Conservation (phyloP, 108 stramenopile species). For the Skeletonema tropicum region DNA sequence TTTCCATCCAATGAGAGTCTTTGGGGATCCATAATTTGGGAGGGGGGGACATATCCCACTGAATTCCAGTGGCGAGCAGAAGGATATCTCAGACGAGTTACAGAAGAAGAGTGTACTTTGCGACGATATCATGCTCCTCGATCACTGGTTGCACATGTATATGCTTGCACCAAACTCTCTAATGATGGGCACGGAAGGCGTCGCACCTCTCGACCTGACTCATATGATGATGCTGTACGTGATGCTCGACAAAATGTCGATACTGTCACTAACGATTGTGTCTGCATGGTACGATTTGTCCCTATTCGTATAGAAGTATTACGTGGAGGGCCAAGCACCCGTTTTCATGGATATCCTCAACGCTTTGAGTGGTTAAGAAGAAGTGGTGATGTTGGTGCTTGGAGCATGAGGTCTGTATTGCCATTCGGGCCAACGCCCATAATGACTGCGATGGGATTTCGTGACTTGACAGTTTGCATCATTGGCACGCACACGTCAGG, state of each 20-base stretch:
- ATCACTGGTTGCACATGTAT: slow-evolving; percentile 15
- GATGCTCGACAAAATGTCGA: not conserved
- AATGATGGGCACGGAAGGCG: not conserved
- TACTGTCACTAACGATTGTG: not conserved
- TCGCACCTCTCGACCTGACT: not conserved
- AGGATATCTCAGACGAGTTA: slow-evolving; percentile 22
- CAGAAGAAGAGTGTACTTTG: slow-evolving; percentile 16
- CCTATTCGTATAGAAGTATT: slow-evolving; percentile 37
- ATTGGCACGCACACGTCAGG: slow-evolving; percentile 34
- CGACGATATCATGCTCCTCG: slow-evolving; percentile 1
- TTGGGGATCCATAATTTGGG: slow-evolving; percentile 18
- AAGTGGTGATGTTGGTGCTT: not conserved
- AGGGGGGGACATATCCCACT: slow-evolving; percentile 22
- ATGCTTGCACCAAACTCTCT: not conserved
- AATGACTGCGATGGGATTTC: not conserved
- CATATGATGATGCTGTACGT: slow-evolving; percentile 15
- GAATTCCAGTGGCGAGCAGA: slow-evolving; percentile 37
- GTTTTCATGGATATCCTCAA: slow-evolving; percentile 20
- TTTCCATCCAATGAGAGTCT: not conserved
- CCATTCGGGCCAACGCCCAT: not conserved
- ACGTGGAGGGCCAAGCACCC: slow-evolving; percentile 36
- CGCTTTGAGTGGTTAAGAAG: slow-evolving; percentile 16
- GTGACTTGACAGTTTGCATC: slow-evolving; percentile 24
- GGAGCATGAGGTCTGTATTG: slow-evolving; percentile 1
- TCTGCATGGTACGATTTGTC: slow-evolving; percentile 31